A percentile compares a stretch with the other conserved stretches of the same genome.
Conservation (phyloP, 345 rosid species). For the Garcia nutans region DNA sequence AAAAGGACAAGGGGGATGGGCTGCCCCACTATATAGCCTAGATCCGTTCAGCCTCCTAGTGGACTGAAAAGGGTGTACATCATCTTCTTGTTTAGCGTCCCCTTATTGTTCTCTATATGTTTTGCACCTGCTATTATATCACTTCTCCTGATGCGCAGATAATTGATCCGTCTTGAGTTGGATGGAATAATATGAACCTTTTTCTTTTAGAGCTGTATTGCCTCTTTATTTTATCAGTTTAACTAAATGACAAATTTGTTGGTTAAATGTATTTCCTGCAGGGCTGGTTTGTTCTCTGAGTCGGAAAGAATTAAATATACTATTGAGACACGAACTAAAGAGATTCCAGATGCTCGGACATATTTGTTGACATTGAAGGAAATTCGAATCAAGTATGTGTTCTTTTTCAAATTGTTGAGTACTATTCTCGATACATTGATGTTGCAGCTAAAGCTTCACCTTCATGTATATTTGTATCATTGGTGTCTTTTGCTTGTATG, state of each 20-base stretch:
- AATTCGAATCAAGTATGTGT: constrained; percentile 59
- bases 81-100: not conserved
- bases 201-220: not conserved
- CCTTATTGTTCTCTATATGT: not conserved
- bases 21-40: no score
- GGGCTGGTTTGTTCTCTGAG: constrained; percentile 85
- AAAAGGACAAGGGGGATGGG: no score
- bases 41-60: no score
- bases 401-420: constrained; percentile 4
- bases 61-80: no score
- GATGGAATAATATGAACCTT: not conserved
- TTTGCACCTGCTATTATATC: not conserved
- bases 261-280: constrained; percentile 36
- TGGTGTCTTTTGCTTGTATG: no score
- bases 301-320: constrained; percentile 70
- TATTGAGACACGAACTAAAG: constrained; percentile 60
- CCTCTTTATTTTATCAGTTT: constrained; percentile 3
- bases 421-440: not conserved
- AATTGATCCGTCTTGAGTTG: not conserved
- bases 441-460: not conserved
- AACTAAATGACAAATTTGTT: constrained; percentile 10
- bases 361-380: constrained; percentile 76
- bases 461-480: not conserved
- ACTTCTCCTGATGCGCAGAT: not conserved
- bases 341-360: constrained; percentile 83